Conservation (phyloP, 176 grass and related monocot genomes). For the Aegilops tauschii region DNA sequence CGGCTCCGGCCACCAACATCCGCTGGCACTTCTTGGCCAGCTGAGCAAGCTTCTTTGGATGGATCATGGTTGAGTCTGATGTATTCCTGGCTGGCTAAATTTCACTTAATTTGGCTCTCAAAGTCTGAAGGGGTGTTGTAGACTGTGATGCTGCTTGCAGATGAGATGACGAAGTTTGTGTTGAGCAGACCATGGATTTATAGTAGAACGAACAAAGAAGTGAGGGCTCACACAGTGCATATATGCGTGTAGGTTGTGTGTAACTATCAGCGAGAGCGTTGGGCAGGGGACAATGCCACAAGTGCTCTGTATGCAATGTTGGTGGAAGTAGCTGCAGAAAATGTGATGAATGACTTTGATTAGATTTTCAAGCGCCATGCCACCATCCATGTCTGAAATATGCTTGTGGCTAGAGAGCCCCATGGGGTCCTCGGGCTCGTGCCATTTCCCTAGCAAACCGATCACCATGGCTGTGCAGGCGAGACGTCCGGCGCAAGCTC, state of each 20-base stretch:
- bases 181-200: constrained; percentile 12
- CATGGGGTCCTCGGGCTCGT: not conserved
- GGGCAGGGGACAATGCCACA: constrained; percentile 35
- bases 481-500: not conserved
- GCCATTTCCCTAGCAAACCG: not conserved
- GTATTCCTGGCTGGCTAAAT: not conserved
- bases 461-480: not conserved
- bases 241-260: not conserved
- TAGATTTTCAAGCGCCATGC: not conserved
- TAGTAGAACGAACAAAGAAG: not conserved
- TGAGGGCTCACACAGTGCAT: not conserved
- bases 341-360: not conserved
- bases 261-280: not conserved
- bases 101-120: not conserved
- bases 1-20: not conserved
- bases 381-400: not conserved
- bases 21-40: constrained; percentile 49
- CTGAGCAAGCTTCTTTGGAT: constrained; percentile 41
- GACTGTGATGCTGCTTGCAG: not conserved
- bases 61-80: constrained; percentile 26
- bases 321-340: not conserved
- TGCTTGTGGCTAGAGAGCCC: not conserved
- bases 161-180: constrained; percentile 17
- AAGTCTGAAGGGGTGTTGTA: not conserved
- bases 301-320: constrained; percentile 21